Base-by-base conservation (phyloP, 2,329 filamentous ascomycete genomes). In the Trichoderma hamatum region DNA sequence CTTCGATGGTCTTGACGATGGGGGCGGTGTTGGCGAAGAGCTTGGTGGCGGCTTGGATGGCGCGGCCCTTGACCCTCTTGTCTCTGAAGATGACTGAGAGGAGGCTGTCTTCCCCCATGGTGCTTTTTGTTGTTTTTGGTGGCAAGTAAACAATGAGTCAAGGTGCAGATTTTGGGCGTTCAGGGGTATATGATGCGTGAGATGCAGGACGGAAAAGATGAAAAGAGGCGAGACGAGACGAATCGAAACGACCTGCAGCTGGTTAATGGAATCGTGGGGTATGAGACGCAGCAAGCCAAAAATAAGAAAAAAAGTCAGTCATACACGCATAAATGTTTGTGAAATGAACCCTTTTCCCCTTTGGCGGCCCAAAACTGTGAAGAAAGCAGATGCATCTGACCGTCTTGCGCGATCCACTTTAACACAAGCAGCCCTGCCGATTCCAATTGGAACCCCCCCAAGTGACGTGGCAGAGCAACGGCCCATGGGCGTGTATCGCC, bases 1-100 rank as follows among this genome's bases (percentile, higher is more conserved):
- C 74, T 60, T 75, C 74, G 13, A 75, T 70, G 56, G 73, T 75
- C 43, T 72, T 75, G 4, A 70, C 68, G 10, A 67, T 61, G 49
- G 68, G 68, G 4, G 60, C 21, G n/a, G 68, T 64, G 34, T 61
- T 67, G 34, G 63, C 36, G 19, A 67, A 59, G 32, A 67, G 51
- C 52, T 68, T 67, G 5, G 63, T 56, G 1, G 68, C 68, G 19
- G 62, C 60, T 49, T 49, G 16, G 34, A 70, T 61, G 14, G 63
- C 68, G 34, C 51, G 28, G 36, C 60, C 52, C 19, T 66, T 60
- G 43, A 59, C 52, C 24, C 51, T 39, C 39, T 68, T 68, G 59
- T 68, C 66, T 14, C 43, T 60, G 59, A 68, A 68, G 28, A 68
- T 36, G 9, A 58, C 16, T 16, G 66, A 68, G 14, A 68, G 30